These are phyloP conservation scores for Xylaria curta DNA, from an alignment of 495 filamentous ascomycete species.

Conservation along the genomic window DNA sequence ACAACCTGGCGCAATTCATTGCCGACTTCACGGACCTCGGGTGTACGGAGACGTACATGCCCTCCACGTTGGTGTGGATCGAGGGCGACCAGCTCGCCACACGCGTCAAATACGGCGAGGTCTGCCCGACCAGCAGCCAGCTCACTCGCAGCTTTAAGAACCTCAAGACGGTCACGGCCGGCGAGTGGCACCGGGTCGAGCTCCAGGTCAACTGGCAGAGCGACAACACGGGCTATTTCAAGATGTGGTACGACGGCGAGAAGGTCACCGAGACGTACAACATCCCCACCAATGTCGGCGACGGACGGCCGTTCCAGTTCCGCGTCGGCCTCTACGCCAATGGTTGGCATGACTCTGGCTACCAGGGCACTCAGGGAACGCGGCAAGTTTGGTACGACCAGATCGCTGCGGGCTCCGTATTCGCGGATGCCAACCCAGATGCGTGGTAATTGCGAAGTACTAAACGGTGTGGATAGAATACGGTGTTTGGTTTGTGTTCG, in stretches of 20 bases:
- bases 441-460: slow-evolving; percentile 21
- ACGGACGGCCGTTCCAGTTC: slow-evolving; percentile 57
- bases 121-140: slow-evolving; percentile 44
- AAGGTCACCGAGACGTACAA: slow-evolving; percentile 54
- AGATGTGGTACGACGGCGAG: slow-evolving; percentile 58
- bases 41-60: slow-evolving; percentile 59
- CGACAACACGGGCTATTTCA: slow-evolving; percentile 55
- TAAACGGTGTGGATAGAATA: background rate
- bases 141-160: slow-evolving; percentile 40
- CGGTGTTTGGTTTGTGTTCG: background rate
- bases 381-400: slow-evolving; percentile 62
- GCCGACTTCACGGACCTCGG: slow-evolving; percentile 55
- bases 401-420: slow-evolving; percentile 55
- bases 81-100: slow-evolving; percentile 53
- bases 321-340: slow-evolving; percentile 63
- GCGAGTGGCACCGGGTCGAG: slow-evolving; percentile 57
- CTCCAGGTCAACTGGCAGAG: slow-evolving; percentile 58
- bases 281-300: slow-evolving; percentile 54
- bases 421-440: slow-evolving; percentile 53
- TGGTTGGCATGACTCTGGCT: slow-evolving; percentile 59
- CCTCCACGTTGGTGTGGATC: slow-evolving; percentile 60
- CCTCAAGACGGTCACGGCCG: slow-evolving; percentile 50
- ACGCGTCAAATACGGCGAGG: slow-evolving; percentile 54
- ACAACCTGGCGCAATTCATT: slow-evolving; percentile 64
- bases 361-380: slow-evolving; percentile 55